phyloP scores from a whole-genome alignment of 73 alveolate genomes.

The Tetrahymena malaccensis region DNA sequence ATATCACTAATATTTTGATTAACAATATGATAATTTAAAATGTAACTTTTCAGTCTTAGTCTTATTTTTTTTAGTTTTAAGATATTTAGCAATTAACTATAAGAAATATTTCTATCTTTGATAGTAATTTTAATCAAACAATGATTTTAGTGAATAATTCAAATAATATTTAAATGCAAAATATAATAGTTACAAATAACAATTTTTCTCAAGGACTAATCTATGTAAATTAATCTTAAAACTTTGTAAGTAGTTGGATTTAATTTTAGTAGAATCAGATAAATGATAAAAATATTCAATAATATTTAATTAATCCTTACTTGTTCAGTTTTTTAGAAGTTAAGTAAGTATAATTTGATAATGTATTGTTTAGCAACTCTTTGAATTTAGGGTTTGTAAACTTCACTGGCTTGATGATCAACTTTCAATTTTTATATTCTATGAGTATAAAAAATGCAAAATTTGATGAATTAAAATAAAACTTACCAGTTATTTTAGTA shows the following conservation, averaged over 20 bases:
- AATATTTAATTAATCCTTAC: neutral
- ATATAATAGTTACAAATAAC: neutral
- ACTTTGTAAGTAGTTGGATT: neutral
- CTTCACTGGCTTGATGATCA: neutral
- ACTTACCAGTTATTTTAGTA: neutral
- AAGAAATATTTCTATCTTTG: neutral
- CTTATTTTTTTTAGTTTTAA: neutral
- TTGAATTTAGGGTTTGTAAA: neutral
- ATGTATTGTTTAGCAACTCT: no score
- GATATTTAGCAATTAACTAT: neutral
- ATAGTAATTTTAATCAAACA: neutral
- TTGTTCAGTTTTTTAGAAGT: neutral
- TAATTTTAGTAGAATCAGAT: no score
- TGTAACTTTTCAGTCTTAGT: neutral
- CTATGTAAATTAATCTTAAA: neutral
- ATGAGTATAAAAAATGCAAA: neutral
- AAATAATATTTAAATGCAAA: neutral
- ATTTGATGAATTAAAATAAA: neutral
- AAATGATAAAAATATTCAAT: no score
- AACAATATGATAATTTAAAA: neutral
- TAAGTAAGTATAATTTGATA: neutral
- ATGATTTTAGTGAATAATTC: neutral
- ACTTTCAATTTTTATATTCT: neutral
- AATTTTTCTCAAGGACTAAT: neutral
- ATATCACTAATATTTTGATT: neutral